Base-by-base conservation (phyloP, 2,329 filamentous ascomycete species). In the Penicillium sp. region DNA sequence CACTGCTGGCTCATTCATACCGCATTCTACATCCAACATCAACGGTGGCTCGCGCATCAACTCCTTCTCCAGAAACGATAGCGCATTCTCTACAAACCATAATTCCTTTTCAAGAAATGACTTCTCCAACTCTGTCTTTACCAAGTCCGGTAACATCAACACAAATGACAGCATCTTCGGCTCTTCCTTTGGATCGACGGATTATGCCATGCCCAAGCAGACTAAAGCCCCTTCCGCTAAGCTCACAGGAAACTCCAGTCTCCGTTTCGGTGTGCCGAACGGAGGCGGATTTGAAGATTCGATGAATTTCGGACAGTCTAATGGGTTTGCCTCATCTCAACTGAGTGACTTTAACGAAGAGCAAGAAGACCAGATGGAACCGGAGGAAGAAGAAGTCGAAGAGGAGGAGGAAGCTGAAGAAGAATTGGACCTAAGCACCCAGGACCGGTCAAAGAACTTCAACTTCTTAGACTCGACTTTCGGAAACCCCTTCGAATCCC, bases 1-100 rank as follows among this genome's bases (percentile, higher is more conserved):
- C 29, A 72, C 70, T 51, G 67, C 70, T 24, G 64, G 65, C 53
- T 80, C 78, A n/a, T 79, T 79, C 47, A 81, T 78, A 21, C 79
- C 79, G 29, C 71, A 73, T 49, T 77, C 77, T 41, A 75, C 77
- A 26, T 73, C 74, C 6, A 71, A 71, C 38, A 58, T 76, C 19
- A 76, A 79, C 56, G 75, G 75, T 45, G 77, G 72, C 63, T 78
- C 79, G 15, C 72, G 74, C 53, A 64, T 75, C 49, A 68, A 66
- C 24, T 58, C 48, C 7, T 47, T 50, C 15, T 47, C 48, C 29
- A 33, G 31, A 35, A 50, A 50, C 6, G 43, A 50, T 13, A 38
- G 8, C 64, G 53, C 53, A 62, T 51, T 64, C 68, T 53, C 47
- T 2, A 39, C 41, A 28, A 58, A 65, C 33, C 53, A 53, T 7